Conservation (phyloP, 306 rosid genomes). For the Spatholobus suberectus region DNA sequence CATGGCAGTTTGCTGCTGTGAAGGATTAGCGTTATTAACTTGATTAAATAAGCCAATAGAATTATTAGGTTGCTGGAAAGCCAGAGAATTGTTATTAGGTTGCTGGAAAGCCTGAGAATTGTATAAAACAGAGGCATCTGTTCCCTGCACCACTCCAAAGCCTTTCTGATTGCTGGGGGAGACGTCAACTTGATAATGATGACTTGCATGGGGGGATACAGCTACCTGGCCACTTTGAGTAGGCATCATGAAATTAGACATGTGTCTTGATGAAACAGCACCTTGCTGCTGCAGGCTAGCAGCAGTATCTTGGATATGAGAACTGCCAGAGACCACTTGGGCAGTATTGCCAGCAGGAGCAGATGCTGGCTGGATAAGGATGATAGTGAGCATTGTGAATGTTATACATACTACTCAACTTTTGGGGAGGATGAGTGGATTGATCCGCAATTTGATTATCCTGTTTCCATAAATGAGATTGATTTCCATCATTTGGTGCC, state of each 20-base stretch:
- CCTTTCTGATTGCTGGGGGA: conserved; percentile 61
- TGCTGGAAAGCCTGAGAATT: conserved; percentile 66
- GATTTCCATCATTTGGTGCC: conserved; percentile 56
- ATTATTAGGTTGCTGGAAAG: conserved; percentile 46
- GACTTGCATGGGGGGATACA: conserved; percentile 55
- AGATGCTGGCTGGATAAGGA: conserved; percentile 71
- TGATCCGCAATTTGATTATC: conserved; percentile 74
- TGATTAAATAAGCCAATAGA: conserved; percentile 59
- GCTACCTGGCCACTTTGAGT: conserved; percentile 66
- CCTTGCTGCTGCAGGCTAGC: conserved; percentile 59
- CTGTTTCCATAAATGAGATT: conserved; percentile 80
- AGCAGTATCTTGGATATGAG: conserved; percentile 66
- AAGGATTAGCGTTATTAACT: conserved; percentile 59
- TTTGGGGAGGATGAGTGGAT: conserved; percentile 66
- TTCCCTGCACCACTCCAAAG: conserved; percentile 65
- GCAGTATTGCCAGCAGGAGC: conserved; percentile 62
- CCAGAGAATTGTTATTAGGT: conserved; percentile 28
- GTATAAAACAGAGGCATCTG: conserved; percentile 66
- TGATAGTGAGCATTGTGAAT: conserved; percentile 66
- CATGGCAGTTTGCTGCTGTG: conserved; percentile 57
- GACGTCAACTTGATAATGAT: conserved; percentile 65
- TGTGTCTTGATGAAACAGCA: conserved; percentile 64
- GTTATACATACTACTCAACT: conserved; percentile 64
- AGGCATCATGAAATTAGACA: conserved; percentile 55
- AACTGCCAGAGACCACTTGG: conserved; percentile 59